These are phyloP conservation scores for Funneliformis mosseae DNA, from an alignment of 192 early-diverging fungal genomes.

Conservation along the genomic window DNA sequence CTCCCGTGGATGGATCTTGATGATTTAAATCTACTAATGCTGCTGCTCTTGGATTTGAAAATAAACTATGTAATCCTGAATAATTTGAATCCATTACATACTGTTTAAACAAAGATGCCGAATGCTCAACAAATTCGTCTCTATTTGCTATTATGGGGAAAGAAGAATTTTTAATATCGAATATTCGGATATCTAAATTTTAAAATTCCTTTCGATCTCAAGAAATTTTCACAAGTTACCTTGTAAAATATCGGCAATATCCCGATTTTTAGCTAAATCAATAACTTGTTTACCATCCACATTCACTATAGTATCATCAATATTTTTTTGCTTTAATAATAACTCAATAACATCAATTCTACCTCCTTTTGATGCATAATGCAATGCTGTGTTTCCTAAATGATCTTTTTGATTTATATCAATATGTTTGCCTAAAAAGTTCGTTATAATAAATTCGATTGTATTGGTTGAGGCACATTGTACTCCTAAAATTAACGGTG, in stretches of 20 bases:
- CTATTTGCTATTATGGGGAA: constrained; percentile 43
- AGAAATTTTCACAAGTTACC: constrained; percentile 39
- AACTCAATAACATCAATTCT: constrained; percentile 68
- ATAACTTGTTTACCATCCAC: constrained; percentile 63
- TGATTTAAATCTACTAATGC: constrained; percentile 71
- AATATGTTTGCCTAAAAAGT: constrained; percentile 36
- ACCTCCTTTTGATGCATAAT: constrained; percentile 70
- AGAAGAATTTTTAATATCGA: background rate
- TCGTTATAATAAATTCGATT: constrained; percentile 54
- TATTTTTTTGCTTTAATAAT: constrained; percentile 60
- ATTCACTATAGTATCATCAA: constrained; percentile 70
- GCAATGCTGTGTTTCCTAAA: constrained; percentile 73
- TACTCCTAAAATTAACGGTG: constrained; percentile 61
- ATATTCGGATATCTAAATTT: background rate
- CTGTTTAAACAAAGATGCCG: constrained; percentile 56
- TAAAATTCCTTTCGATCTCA: background rate
- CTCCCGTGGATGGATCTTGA: constrained; percentile 61
- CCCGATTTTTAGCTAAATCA: constrained; percentile 51
- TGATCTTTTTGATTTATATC: constrained; percentile 58
- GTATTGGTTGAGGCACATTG: constrained; percentile 65
- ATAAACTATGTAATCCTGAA: constrained; percentile 45
- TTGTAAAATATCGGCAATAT: constrained; percentile 55
- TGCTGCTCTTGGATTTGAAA: constrained; percentile 53
- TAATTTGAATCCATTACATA: constrained; percentile 47
- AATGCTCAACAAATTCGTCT: constrained; percentile 50